Conservation (phyloP, 202 grass and related monocot genomes). For the Brachypodium distachyon region DNA sequence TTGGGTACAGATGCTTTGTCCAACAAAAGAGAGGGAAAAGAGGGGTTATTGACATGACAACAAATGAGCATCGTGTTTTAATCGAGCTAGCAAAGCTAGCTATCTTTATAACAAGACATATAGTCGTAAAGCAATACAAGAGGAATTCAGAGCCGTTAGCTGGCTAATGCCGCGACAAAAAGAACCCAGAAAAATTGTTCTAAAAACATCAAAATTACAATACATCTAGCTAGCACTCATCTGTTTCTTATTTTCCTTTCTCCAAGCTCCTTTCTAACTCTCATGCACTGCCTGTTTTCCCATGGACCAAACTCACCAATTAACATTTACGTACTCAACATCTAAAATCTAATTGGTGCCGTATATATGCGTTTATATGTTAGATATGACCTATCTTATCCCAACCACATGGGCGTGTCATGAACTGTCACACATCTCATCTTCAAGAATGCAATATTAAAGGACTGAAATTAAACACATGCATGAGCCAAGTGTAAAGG, state of each 20-base stretch:
- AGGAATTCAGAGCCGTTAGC: slow-evolving; percentile 34
- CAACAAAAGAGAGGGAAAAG: slow-evolving; percentile 24
- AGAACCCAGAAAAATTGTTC: background rate
- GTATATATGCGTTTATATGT: background rate
- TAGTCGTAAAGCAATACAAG: slow-evolving; percentile 29
- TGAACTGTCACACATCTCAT: background rate
- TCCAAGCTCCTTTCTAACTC: background rate
- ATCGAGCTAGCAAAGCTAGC: slow-evolving; percentile 49
- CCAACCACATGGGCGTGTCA: background rate
- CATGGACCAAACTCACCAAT: background rate
- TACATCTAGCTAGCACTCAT: background rate
- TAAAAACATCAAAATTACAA: background rate
- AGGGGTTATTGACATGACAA: slow-evolving; percentile 41
- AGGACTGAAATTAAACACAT: background rate
- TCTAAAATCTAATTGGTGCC: background rate
- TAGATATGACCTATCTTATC: background rate
- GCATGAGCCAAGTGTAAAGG: background rate
- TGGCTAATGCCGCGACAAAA: slow-evolving; percentile 2
- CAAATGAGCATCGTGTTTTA: slow-evolving; percentile 36
- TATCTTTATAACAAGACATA: slow-evolving; percentile 44
- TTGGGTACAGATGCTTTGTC: slow-evolving; percentile 34
- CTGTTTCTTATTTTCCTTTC: background rate
- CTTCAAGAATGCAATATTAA: background rate
- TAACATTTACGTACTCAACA: background rate
- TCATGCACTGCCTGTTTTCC: background rate